These are phyloP conservation scores for Paracoccidioides brasiliensis DNA, from an alignment of 2,329 filamentous ascomycete genomes.

Conservation along the genomic window DNA sequence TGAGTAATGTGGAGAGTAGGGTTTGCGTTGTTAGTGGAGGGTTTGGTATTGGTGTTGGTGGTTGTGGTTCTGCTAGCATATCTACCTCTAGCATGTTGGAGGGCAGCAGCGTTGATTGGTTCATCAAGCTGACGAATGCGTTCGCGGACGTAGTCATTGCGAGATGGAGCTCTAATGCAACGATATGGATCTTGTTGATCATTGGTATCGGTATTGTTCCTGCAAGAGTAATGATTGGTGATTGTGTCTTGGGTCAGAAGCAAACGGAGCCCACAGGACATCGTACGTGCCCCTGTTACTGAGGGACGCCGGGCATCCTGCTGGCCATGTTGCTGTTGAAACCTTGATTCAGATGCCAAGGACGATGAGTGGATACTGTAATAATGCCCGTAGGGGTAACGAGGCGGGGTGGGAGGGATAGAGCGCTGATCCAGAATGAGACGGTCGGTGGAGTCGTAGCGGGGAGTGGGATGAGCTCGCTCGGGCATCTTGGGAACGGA, in stretches of 20 bases:
- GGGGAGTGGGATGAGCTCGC: not conserved
- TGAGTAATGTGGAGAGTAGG: not conserved
- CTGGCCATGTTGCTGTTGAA: not conserved
- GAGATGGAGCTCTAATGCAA: not conserved
- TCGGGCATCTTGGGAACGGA: constrained; percentile 1
- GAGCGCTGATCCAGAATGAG: not conserved
- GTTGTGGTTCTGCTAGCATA: no score
- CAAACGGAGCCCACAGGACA: not conserved
- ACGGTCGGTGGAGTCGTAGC: not conserved
- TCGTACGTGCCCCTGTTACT: no score
- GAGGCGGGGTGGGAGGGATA: not conserved
- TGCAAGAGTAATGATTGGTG: no score
- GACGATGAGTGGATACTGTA: no score
- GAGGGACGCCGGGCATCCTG: not conserved
- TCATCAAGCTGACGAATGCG: constrained; percentile 3
- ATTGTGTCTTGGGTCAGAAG: not conserved
- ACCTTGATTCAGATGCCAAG: no score
- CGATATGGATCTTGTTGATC: not conserved
- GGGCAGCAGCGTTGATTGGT: not conserved
- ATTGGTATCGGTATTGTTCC: not conserved
- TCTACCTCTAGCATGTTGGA: not conserved
- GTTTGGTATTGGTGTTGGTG: no score
- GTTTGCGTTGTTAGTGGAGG: no score
- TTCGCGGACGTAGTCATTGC: constrained; percentile 5
- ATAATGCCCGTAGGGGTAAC: not conserved